A percentile compares a stretch with the other conserved stretches of the same genome.
These are phyloP conservation scores for Paspalum notatum DNA, from an alignment of 176 grass and related monocot species.

Conservation along the genomic window DNA sequence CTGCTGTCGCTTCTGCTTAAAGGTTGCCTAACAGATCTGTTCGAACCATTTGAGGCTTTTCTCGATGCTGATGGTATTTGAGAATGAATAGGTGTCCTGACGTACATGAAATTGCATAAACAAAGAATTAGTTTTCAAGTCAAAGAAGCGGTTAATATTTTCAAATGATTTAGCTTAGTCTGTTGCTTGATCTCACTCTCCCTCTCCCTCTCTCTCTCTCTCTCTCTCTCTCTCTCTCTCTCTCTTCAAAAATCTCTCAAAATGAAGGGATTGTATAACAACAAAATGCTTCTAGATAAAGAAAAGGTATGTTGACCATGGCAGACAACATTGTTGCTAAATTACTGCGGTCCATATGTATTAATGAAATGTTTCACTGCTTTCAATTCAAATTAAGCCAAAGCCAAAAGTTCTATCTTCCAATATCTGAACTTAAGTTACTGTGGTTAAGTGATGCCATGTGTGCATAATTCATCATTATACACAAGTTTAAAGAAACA, in stretches of 20 bases:
- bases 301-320: background rate
- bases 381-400: constrained; percentile 8
- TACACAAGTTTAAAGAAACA: background rate
- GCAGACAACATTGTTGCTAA: constrained; percentile 2
- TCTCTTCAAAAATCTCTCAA: background rate
- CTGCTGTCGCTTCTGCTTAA: constrained; percentile 60
- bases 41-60: constrained; percentile 72
- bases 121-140: constrained; percentile 35
- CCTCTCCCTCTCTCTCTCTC: no score
- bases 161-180: constrained; percentile 21
- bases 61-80: constrained; percentile 77
- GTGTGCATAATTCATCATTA: constrained; percentile 1
- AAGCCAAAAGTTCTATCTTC: background rate
- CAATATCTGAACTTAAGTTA: constrained; percentile 9
- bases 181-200: constrained; percentile 11
- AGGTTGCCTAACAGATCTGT: constrained; percentile 62
- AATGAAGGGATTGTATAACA: background rate
- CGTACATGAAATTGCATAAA: constrained; percentile 24
- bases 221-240: no score
- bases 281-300: constrained; percentile 6
- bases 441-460: background rate
- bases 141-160: constrained; percentile 6
- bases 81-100: constrained; percentile 75
- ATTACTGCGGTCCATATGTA: background rate
- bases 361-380: background rate